Evolutionary conservation across 495 filamentous ascomycete species (phyloP), one percentile per base, ranked within the genome.

Genomic region (Penicillium angulare): DNA sequence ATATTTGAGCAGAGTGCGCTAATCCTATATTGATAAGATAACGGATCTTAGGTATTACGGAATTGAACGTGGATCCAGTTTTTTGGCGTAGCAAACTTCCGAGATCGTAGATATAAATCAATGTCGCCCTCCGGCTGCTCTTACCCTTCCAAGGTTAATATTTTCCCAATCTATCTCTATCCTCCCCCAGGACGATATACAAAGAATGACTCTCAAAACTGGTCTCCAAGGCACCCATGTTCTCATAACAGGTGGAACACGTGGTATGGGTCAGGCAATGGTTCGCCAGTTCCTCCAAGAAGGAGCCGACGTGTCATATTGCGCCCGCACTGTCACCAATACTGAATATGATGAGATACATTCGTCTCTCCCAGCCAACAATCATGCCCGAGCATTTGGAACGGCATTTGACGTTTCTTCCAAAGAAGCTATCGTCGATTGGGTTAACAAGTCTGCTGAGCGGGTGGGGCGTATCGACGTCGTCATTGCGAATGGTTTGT

Each of bases 171-270:
- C n/a, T n/a, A n/a, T n/a, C n/a, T n/a, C n/a, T n/a, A n/a, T n/a
- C n/a, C n/a, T n/a, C n/a, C n/a, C n/a, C n/a, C n/a, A n/a, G n/a
- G n/a, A n/a, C n/a, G n/a, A n/a, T n/a, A n/a, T n/a, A n/a, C n/a
- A n/a, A n/a, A n/a, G n/a, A n/a, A 51, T 51, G 49, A 24, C 39
- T 35, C 39, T 51, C 31, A 27, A 51, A 36, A 53, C 50, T 13
- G 44, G 36, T 46, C 50, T 53, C n/a, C 16, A 38, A 49, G 50
- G 44, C 18, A 26, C 32, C 5, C 50, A 53, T 26, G 48, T 47
- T 10, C 52, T 55, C 23, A 50, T 55, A 23, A 55, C 52, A 16
- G 54, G 54, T 20, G 54, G 50, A 22, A 57, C 54, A n/a, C 33
- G 43, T 26, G 54, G 54, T 42, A 54, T 57, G 38, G 54, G 54